Conservation (phyloP, 2,329 filamentous ascomycete genomes). For the Talaromyces islandicus region DNA sequence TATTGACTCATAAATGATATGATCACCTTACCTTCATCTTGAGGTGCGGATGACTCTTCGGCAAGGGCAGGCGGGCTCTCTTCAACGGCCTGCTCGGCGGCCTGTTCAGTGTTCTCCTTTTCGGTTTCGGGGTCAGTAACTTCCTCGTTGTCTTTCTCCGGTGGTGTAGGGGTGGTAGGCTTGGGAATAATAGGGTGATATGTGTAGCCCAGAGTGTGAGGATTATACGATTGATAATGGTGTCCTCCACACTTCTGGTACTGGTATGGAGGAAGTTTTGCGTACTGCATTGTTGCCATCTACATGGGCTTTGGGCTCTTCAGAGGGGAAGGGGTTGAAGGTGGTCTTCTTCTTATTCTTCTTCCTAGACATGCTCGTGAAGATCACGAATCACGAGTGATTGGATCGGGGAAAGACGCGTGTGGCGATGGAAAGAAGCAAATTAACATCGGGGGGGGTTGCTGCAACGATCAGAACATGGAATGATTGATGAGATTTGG, state of each 20-base stretch:
- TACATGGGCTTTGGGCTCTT: conserved; percentile 22
- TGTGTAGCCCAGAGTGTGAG: conserved; percentile 30
- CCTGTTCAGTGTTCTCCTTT: conserved; percentile 20
- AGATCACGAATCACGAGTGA: conserved; percentile 23
- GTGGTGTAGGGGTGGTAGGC: conserved; percentile 28
- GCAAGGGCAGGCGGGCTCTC: conserved; percentile 19
- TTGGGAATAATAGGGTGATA: conserved; percentile 29
- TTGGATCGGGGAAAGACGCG: not conserved
- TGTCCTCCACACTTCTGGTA: conserved; percentile 38
- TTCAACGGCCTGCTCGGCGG: conserved; percentile 16
- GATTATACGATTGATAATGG: conserved; percentile 41
- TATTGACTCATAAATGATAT: not conserved
- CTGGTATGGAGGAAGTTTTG: conserved; percentile 35
- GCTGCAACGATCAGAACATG: conserved; percentile 4
- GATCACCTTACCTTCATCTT: conserved; percentile 24
- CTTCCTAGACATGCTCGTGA: conserved; percentile 29
- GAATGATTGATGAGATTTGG: conserved; percentile 1
- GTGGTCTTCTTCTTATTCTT: conserved; percentile 31
- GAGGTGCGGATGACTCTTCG: conserved; percentile 20
- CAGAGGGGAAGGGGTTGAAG: conserved; percentile 18
- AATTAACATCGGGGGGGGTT: conserved; percentile 5
- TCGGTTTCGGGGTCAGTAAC: conserved; percentile 28
- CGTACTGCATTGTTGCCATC: conserved; percentile 35
- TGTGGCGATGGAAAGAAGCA: conserved; percentile 4
- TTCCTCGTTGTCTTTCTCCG: conserved; percentile 32